Percentiles rank a stretch among this genome's conserved stretches.
Conservation (phyloP, 306 rosid species). For the Mimosa pudica region DNA sequence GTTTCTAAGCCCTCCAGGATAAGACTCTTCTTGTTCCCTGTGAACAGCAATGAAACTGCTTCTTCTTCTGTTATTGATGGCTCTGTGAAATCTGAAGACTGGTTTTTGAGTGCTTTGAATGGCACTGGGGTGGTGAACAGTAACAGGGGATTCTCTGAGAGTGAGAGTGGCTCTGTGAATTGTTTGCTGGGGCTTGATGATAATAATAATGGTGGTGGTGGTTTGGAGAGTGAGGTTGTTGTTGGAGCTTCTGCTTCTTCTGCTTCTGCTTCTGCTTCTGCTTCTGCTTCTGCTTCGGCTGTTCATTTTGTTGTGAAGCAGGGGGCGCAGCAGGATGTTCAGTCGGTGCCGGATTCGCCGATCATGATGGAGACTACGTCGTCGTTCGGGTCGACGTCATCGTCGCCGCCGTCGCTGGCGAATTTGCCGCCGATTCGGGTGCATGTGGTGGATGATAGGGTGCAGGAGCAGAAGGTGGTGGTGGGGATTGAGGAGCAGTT, state of each 20-base stretch:
- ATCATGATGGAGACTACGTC: slow-evolving; percentile 66
- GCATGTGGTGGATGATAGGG: slow-evolving; percentile 54
- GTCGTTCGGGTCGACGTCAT: slow-evolving; percentile 81
- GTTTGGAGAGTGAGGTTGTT: no score
- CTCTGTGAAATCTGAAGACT: slow-evolving; percentile 64
- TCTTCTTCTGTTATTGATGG: slow-evolving; percentile 31
- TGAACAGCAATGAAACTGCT: no score
- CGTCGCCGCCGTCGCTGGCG: slow-evolving; percentile 67
- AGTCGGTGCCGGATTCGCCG: slow-evolving; percentile 77
- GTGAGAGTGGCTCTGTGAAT: no score
- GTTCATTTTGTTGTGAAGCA: slow-evolving; percentile 27
- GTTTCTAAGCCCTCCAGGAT: slow-evolving; percentile 54
- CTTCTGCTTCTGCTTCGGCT: no score
- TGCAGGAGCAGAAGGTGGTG: slow-evolving; percentile 59
- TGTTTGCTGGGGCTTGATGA: no score
- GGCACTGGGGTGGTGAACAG: slow-evolving; percentile 41
- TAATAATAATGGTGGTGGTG: no score
- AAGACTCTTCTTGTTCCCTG: slow-evolving; percentile 68
- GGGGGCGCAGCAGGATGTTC: slow-evolving; percentile 58
- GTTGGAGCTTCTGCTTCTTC: no score
- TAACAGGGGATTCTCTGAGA: slow-evolving; percentile 54
- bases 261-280: no score
- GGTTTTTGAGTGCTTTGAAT: slow-evolving; percentile 73
- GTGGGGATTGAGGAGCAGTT: slow-evolving; percentile 74
- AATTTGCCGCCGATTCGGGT: slow-evolving; percentile 73